phyloP scores from a whole-genome alignment of 2,329 filamentous ascomycete genomes.

The Phialophora chinensis region DNA sequence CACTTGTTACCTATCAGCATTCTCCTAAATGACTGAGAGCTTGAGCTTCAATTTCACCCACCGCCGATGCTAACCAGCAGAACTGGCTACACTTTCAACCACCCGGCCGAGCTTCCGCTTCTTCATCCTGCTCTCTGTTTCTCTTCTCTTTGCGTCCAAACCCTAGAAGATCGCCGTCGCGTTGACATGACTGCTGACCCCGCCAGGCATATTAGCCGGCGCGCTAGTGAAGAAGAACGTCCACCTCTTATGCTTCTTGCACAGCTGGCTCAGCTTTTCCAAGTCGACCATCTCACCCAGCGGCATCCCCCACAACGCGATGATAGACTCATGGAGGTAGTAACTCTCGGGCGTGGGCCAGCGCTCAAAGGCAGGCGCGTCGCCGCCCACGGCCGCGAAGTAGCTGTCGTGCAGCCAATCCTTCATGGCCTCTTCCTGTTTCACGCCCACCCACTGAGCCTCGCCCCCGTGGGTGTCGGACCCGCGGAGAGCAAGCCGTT shows the following conservation, averaged over 20 bases:
- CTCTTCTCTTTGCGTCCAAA: neutral
- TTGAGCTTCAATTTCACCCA: neutral
- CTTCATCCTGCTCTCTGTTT: neutral
- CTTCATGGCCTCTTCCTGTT: conserved; percentile 61
- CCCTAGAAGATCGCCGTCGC: conserved; percentile 51
- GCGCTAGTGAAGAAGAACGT: conserved; percentile 53
- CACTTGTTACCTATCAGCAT: neutral
- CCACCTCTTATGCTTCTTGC: conserved; percentile 47
- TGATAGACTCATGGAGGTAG: conserved; percentile 50
- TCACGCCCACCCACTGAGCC: conserved; percentile 56
- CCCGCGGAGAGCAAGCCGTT: conserved; percentile 43
- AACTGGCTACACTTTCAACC: neutral
- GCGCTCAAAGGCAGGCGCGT: conserved; percentile 68
- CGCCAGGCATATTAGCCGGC: conserved; percentile 51
- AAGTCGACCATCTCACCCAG: conserved; percentile 55
- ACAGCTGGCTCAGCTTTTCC: conserved; percentile 46
- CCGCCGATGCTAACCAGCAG: neutral
- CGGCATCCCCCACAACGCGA: conserved; percentile 54
- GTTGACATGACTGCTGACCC: conserved; percentile 52
- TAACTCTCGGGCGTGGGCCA: conserved; percentile 57
- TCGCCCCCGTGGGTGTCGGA: conserved; percentile 45
- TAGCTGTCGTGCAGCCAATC: conserved; percentile 73
- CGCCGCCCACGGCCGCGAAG: conserved; percentile 69
- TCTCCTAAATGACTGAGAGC: neutral
- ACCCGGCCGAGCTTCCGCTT: neutral